Percentiles rank a stretch among this genome's conserved stretches.
Evolutionary conservation across 2,329 filamentous ascomycete species (phyloP).

Genomic region (Paecilomyces sp.): DNA sequence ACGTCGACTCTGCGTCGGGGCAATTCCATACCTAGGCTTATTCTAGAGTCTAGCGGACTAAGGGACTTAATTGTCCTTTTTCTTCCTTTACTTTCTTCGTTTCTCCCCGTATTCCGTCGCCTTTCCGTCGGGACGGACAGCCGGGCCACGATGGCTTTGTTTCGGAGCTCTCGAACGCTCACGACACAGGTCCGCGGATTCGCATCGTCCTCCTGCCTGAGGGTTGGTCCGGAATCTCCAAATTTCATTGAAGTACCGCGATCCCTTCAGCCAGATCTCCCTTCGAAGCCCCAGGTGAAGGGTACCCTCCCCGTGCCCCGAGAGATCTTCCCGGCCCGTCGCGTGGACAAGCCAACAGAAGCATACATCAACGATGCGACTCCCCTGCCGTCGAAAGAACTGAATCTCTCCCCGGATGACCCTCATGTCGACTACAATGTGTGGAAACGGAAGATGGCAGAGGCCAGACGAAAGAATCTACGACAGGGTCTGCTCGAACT

Average conservation of each 20-base stretch:
- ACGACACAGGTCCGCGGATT: slow-evolving; percentile 33
- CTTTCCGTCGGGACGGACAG: neutral
- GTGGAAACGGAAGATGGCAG: slow-evolving; percentile 70
- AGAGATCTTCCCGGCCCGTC: slow-evolving; percentile 62
- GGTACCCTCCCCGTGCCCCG: slow-evolving; percentile 80
- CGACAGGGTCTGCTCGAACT: slow-evolving; percentile 63
- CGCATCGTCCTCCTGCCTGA: slow-evolving; percentile 26
- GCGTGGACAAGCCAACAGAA: slow-evolving; percentile 53
- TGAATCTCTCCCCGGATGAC: slow-evolving; percentile 25
- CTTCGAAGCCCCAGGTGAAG: slow-evolving; percentile 49
- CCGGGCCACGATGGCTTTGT: slow-evolving; percentile 27
- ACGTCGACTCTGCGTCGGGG: neutral
- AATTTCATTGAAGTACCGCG: slow-evolving; percentile 76
- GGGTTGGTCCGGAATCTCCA: slow-evolving; percentile 67
- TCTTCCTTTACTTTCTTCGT: neutral
- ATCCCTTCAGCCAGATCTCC: slow-evolving; percentile 62
- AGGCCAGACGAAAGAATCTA: slow-evolving; percentile 63
- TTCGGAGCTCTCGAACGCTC: slow-evolving; percentile 29
- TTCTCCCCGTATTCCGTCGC: neutral
- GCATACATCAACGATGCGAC: slow-evolving; percentile 57
- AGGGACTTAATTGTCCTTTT: neutral
- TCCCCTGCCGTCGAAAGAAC: slow-evolving; percentile 41
- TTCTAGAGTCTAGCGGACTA: neutral
- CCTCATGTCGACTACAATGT: slow-evolving; percentile 44
- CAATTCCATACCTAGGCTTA: slow-evolving; percentile 1